Evolutionary conservation across 2,329 filamentous ascomycete species (phyloP).

Genomic region (Penicillium paneum): DNA sequence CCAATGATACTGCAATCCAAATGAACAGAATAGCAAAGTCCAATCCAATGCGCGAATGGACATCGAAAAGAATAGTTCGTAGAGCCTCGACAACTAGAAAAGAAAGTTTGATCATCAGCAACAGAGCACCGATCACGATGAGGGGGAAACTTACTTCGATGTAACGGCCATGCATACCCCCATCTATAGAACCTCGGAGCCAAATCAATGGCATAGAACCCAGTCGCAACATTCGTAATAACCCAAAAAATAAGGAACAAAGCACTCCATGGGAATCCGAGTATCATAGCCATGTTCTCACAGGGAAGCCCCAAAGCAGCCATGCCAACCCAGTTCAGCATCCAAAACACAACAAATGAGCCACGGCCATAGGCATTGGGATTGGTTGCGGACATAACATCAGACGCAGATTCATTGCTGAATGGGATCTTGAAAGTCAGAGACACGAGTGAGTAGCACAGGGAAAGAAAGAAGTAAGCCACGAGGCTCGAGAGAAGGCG

Average conservation of each 20-base stretch:
- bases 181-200: constrained; percentile 59
- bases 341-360: constrained; percentile 62
- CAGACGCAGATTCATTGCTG: constrained; percentile 46
- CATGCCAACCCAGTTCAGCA: constrained; percentile 64
- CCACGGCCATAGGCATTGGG: constrained; percentile 56
- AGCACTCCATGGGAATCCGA: constrained; percentile 60
- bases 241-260: constrained; percentile 67
- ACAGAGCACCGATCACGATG: background rate
- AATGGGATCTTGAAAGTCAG: constrained; percentile 64
- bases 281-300: constrained; percentile 63
- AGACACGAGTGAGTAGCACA: constrained; percentile 62
- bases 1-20: constrained; percentile 44
- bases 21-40: constrained; percentile 61
- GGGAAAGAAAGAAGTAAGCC: constrained; percentile 60
- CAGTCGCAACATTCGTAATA: constrained; percentile 61
- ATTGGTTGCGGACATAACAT: constrained; percentile 46
- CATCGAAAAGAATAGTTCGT: constrained; percentile 60
- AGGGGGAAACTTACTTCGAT: constrained; percentile 47
- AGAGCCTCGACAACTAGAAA: constrained; percentile 55
- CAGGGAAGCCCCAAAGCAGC: constrained; percentile 60
- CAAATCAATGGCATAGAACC: constrained; percentile 59
- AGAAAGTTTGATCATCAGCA: background rate
- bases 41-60: constrained; percentile 56
- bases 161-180: constrained; percentile 63
- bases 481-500: constrained; percentile 55